Conservation (phyloP, 768 basidiomycete genomes). For the Collybia mongolica region DNA sequence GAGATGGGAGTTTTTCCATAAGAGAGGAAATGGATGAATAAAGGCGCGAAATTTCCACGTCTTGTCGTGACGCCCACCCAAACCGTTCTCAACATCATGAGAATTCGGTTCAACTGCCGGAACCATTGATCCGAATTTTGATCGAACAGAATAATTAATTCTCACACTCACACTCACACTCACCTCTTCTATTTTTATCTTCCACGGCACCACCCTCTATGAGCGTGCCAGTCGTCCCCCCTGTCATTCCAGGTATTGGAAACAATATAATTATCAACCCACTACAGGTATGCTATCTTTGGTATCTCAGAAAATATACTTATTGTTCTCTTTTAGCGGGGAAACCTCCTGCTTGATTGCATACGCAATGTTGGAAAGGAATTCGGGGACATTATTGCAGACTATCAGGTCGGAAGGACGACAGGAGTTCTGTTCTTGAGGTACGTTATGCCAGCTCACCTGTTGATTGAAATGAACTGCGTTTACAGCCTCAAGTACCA, state of each 20-base stretch:
- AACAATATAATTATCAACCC: constrained; percentile 66
- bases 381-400: constrained; percentile 89
- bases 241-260: constrained; percentile 61
- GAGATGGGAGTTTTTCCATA: constrained; percentile 35
- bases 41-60: constrained; percentile 7
- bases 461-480: background rate
- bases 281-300: constrained; percentile 42
- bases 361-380: constrained; percentile 91
- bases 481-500: constrained; percentile 81
- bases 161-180: background rate
- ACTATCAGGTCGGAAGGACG: constrained; percentile 95
- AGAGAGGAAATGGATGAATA: constrained; percentile 6
- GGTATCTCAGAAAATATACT: too few species aligned
- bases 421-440: constrained; percentile 92
- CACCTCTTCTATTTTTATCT: constrained; percentile 3
- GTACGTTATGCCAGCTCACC: constrained; percentile 33
- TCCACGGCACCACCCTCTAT: constrained; percentile 17
- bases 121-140: constrained; percentile 15
- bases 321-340: constrained; percentile 45
- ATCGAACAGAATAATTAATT: background rate
- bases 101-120: background rate
- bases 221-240: constrained; percentile 40
- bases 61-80: background rate
- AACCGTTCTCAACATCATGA: too few species aligned
- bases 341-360: constrained; percentile 85